Evolutionary conservation across 2,329 filamentous ascomycete genomes (phyloP).

Genomic region (Madurella mycetomatis): DNA sequence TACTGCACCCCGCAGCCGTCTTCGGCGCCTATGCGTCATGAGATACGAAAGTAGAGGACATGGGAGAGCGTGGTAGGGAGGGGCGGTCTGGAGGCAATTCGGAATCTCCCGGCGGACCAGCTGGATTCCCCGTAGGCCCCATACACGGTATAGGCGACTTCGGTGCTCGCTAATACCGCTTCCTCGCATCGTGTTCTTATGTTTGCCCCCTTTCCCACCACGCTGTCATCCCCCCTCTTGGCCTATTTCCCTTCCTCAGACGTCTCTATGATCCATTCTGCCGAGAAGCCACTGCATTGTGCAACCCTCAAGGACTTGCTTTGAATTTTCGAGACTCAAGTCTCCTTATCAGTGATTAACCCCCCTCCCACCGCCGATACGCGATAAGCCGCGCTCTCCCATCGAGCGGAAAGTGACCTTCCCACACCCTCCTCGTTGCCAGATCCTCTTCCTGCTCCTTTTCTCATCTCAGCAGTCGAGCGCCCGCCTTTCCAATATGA

Average conservation of each 20-base stretch:
- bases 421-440: background rate
- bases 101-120: background rate
- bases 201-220: background rate
- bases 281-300: no score
- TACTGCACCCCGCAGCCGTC: background rate
- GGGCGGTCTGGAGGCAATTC: background rate
- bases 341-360: no score
- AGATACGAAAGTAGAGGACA: background rate
- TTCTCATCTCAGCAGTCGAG: background rate
- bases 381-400: no score
- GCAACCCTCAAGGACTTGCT: no score
- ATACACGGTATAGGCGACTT: no score
- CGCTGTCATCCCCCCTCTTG: background rate
- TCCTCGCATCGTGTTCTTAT: background rate
- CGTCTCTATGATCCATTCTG: background rate
- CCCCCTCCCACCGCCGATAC: no score
- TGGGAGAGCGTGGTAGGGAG: background rate
- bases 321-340: no score
- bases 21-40: background rate
- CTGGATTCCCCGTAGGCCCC: no score
- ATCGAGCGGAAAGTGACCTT: background rate
- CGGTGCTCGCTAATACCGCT: background rate
- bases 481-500: conserved; percentile 27
- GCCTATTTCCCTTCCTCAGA: background rate
- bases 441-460: background rate